These are phyloP conservation scores for Rhizopogon rudus DNA, from an alignment of 768 basidiomycete species.

Conservation along the genomic window DNA sequence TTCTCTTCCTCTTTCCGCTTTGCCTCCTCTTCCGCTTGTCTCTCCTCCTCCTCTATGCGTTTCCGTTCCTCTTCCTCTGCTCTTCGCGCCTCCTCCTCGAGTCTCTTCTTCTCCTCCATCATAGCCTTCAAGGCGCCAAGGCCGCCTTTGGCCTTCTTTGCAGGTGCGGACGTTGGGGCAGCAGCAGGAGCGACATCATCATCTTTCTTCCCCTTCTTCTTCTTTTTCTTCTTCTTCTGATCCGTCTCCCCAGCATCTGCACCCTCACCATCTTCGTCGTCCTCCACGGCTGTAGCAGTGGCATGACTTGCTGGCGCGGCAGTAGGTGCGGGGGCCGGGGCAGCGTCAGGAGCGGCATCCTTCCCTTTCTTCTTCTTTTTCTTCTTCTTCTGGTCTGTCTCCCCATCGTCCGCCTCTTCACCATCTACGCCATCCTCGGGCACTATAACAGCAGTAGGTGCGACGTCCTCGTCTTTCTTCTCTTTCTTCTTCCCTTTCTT, in stretches of 20 bases:
- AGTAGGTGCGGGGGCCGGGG: conserved; percentile 28
- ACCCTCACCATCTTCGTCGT: conserved; percentile 65
- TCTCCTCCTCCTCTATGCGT: conserved; percentile 88
- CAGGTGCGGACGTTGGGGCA: conserved; percentile 29
- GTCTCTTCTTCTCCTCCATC: conserved; percentile 86
- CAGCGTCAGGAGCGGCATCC: conserved; percentile 52
- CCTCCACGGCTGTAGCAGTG: conserved; percentile 34
- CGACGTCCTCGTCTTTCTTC: conserved; percentile 49
- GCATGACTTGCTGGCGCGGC: conserved; percentile 23
- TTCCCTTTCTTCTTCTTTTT: conserved; percentile 82
- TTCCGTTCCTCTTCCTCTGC: conserved; percentile 72
- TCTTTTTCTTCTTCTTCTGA: conserved; percentile 77
- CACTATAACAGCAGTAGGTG: conserved; percentile 21
- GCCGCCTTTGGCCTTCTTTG: conserved; percentile 69
- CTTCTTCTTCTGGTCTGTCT: conserved; percentile 55
- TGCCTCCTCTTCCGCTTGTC: conserved; percentile 71
- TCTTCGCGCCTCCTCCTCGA: conserved; percentile 79
- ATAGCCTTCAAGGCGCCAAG: conserved; percentile 83
- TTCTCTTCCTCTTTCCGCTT: conserved; percentile 77
- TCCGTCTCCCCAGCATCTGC: conserved; percentile 43
- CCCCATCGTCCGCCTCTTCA: conserved; percentile 46
- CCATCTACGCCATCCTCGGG: conserved; percentile 36
- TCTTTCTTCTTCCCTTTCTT: conserved; percentile 54
- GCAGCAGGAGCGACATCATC: conserved; percentile 56
- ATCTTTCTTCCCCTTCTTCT: conserved; percentile 74